Evolutionary conservation across 108 stramenopile species (phyloP).

Genomic region (Fragilaria crotonensis): DNA sequence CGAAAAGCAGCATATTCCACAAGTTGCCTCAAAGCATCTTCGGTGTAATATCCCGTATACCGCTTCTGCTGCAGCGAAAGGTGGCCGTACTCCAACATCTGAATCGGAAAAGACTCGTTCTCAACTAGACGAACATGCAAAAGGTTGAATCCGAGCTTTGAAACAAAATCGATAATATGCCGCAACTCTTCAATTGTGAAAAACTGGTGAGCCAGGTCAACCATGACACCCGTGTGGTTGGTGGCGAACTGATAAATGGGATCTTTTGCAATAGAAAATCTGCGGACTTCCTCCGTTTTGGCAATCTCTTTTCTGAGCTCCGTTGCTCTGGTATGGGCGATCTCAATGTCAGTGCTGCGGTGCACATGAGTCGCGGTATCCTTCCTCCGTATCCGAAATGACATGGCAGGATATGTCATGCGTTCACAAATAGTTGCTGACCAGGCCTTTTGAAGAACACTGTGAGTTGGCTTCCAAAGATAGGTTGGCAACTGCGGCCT

Average conservation of each 20-base stretch:
- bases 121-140: conserved; percentile 20
- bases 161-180: conserved; percentile 3
- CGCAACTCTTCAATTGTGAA: background rate
- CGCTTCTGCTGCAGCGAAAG: background rate
- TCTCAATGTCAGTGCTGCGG: background rate
- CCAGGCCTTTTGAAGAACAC: background rate
- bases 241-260: background rate
- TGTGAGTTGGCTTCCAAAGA: conserved; percentile 1
- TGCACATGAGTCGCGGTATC: background rate
- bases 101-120: conserved; percentile 10
- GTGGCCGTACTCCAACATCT: conserved; percentile 2
- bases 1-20: background rate
- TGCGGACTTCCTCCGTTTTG: background rate
- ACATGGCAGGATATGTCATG: background rate
- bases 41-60: background rate
- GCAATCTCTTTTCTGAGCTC: background rate
- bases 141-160: conserved; percentile 20
- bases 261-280: background rate
- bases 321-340: background rate
- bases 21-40: background rate
- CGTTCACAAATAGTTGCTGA: background rate
- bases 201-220: conserved; percentile 6
- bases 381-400: background rate
- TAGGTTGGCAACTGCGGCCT: background rate
- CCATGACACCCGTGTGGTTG: conserved; percentile 10